Evolutionary conservation across 2,329 filamentous ascomycete genomes (phyloP), one percentile per base, ranked within the genome.

Genomic region (Pyrenochaeta sp.): DNA sequence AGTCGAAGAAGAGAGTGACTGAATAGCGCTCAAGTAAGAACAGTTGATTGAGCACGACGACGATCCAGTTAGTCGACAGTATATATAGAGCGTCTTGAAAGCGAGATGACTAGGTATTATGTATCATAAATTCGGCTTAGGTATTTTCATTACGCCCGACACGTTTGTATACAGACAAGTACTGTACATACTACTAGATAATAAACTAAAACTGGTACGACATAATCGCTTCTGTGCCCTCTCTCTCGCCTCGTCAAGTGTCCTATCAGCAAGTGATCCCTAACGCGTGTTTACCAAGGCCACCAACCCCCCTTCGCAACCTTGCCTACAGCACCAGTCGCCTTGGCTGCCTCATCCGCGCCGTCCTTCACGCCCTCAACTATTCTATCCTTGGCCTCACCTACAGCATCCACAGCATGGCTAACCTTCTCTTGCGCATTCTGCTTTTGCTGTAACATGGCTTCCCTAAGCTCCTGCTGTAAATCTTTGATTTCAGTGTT

Each of bases 231-330:
- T 39, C 36, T 39, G 15, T 13, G 36, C 8, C 13, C 36, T 6
- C 36, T 39, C 36, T 9, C 36, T 19, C 19, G 19, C 36, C 12
- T 4, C 32, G 12, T 15, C 32, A 36, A 36, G 12, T 36, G 32
- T 36, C 12, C 32, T 36, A 8, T 15, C 12, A 3, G 15, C 36
- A 39, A 39, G 36, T n/a, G 4, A n/a, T 44, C 2, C 24, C 42
- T 44, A 12, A 2, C 42, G 4, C 24, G 13, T 15, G 22, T 5
- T 68, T 50, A 71, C 66, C 68, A 71, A 52, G 68, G 66, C 68
- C 68, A 71, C 68, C 68, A 71, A 0, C 65, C 66, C 0, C 66
- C 64, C 50, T 62, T 61, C 7, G 62, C 62, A 34, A 62, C 61
- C 27, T 48, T 65, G 1, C 57, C 55, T 10, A 62, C 64, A 22